These are phyloP conservation scores for Neonectria hederae DNA, from an alignment of 2,329 filamentous ascomycete species.

Conservation along the genomic window DNA sequence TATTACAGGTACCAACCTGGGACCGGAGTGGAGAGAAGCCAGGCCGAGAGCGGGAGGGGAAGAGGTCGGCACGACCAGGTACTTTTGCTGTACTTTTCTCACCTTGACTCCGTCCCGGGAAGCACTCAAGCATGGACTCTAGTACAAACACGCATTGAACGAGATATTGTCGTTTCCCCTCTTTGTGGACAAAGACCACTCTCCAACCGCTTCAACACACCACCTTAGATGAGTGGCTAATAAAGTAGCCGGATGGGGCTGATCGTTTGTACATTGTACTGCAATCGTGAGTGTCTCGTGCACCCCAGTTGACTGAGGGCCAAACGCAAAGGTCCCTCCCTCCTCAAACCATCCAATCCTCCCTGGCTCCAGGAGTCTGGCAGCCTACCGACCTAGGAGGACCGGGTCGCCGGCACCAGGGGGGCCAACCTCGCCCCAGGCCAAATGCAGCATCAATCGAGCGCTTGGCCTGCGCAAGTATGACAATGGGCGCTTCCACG, in stretches of 20 bases:
- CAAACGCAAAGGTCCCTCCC: constrained; percentile 19
- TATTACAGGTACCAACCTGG: constrained; percentile 7
- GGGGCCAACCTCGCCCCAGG: constrained; percentile 14
- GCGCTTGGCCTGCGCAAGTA: constrained; percentile 13
- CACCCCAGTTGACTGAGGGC: constrained; percentile 11
- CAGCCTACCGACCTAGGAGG: constrained; percentile 14
- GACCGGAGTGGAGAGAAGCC: constrained; percentile 7
- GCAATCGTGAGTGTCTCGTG: constrained; percentile 20
- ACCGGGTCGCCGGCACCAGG: constrained; percentile 22
- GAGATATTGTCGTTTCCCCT: neutral
- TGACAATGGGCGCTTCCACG: constrained; percentile 12
- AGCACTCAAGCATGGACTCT: neutral
- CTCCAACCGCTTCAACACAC: neutral
- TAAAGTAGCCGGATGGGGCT: constrained; percentile 6
- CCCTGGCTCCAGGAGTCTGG: constrained; percentile 6
- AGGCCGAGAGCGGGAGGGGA: constrained; percentile 20
- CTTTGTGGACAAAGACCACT: neutral
- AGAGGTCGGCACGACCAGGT: constrained; percentile 11
- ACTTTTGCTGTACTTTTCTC: constrained; percentile 10
- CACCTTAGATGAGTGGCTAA: neutral
- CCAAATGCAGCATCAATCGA: constrained; percentile 17
- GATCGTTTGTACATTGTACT: constrained; percentile 10
- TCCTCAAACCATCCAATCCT: constrained; percentile 4
- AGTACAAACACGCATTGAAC: neutral
- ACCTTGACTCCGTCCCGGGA: too few species aligned